Conservation (phyloP, 176 grass and related monocot genomes). For the Juncus effusus region DNA sequence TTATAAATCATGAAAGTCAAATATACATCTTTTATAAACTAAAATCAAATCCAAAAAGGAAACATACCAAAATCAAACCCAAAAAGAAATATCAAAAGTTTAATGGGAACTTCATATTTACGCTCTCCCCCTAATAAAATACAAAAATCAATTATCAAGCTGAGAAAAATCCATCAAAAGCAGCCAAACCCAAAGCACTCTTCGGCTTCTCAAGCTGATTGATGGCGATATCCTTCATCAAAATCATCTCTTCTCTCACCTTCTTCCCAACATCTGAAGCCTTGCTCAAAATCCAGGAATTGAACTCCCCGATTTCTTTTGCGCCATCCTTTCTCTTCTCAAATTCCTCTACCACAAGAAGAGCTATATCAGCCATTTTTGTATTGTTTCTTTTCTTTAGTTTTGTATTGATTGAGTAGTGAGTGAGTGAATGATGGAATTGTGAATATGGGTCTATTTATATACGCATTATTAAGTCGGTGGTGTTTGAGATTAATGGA, state of each 20-base stretch:
- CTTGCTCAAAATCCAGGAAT: conserved; percentile 38
- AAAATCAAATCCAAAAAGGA: conserved; percentile 1
- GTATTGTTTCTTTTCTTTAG: background rate
- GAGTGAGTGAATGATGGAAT: background rate
- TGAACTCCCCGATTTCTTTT: conserved; percentile 32
- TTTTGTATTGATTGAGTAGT: conserved; percentile 10
- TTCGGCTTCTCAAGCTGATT: conserved; percentile 39
- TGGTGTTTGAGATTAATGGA: conserved; percentile 11
- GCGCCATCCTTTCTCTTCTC: conserved; percentile 53
- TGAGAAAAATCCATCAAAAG: conserved; percentile 59
- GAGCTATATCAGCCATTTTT: conserved; percentile 66
- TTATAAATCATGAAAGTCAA: background rate
- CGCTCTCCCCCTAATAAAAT: background rate
- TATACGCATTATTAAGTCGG: conserved; percentile 6
- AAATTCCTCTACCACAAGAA: conserved; percentile 71
- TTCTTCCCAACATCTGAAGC: conserved; percentile 25
- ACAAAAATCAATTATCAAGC: conserved; percentile 30
- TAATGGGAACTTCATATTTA: background rate
- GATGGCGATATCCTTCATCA: conserved; percentile 16
- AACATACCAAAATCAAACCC: background rate
- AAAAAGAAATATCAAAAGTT: conserved; percentile 8
- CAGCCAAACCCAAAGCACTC: conserved; percentile 26
- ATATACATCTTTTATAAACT: conserved; percentile 20
- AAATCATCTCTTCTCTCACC: conserved; percentile 31
- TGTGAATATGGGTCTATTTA: conserved; percentile 31